Percentiles rank a stretch among this genome's conserved stretches.
Conservation (phyloP, 768 basidiomycete genomes). For the Mycena crocata region DNA sequence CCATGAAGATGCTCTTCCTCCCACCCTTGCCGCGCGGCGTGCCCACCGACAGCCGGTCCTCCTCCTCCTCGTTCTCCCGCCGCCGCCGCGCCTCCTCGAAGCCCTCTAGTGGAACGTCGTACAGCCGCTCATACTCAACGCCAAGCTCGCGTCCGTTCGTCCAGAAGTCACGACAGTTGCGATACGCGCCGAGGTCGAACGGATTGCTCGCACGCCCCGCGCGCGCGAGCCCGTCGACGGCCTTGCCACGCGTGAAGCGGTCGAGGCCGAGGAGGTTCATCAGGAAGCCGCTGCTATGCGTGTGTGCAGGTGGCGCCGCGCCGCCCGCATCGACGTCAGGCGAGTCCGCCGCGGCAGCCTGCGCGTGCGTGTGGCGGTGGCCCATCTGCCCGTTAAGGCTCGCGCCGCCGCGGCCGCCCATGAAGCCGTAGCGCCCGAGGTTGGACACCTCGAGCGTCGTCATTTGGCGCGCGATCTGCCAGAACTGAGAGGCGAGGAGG, state of each 20-base stretch:
- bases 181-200: conserved; percentile 84
- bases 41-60: conserved; percentile 46
- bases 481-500: conserved; percentile 86
- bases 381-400: conserved; percentile 82
- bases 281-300: conserved; percentile 74
- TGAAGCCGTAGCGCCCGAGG: conserved; percentile 94
- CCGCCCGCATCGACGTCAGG: conserved; percentile 61
- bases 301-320: conserved; percentile 59
- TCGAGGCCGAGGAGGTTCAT: conserved; percentile 95
- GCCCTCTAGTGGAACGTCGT: conserved; percentile 90
- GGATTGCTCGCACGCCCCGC: conserved; percentile 87
- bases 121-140: conserved; percentile 90
- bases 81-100: conserved; percentile 79
- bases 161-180: conserved; percentile 97
- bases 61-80: conserved; percentile 71
- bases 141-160: conserved; percentile 84
- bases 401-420: conserved; percentile 90
- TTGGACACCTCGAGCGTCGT: conserved; percentile 97
- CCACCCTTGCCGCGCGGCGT: conserved; percentile 44
- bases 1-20: conserved; percentile 68
- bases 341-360: conserved; percentile 42
- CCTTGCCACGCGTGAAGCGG: conserved; percentile 91
- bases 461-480: conserved; percentile 95
- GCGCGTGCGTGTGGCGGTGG: conserved; percentile 65
- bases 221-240: conserved; percentile 85